A percentile compares a stretch with the other conserved stretches of the same genome.
phyloP scores from a whole-genome alignment of 257 asterid species.

The Gardenia jasminoides region DNA sequence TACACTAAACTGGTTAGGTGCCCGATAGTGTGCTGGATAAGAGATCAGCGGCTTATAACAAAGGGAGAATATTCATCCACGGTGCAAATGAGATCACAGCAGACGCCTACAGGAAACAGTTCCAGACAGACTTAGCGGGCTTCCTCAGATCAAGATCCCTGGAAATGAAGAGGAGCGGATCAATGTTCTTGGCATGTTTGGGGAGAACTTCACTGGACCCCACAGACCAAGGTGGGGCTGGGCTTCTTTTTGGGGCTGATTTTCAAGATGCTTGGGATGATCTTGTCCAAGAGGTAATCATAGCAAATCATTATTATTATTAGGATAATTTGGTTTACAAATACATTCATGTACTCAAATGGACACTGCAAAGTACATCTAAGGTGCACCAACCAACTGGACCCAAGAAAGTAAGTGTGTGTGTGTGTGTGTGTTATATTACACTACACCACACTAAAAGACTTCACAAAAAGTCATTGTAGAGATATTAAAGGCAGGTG shows the following conservation, averaged over 20 bases:
- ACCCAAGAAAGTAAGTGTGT: too few relatives aligned
- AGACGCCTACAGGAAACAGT: conserved; percentile 74
- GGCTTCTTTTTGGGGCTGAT: conserved; percentile 87
- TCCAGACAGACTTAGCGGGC: conserved; percentile 65
- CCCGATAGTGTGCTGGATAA: conserved; percentile 76
- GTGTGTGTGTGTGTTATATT: too few relatives aligned
- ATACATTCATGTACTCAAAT: too few relatives aligned
- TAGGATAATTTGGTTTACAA: not conserved
- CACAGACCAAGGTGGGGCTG: conserved; percentile 95
- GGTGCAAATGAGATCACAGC: conserved; percentile 80
- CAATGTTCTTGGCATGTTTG: conserved; percentile 88
- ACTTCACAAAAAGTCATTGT: too few relatives aligned
- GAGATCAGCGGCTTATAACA: conserved; percentile 78
- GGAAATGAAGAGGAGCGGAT: conserved; percentile 83
- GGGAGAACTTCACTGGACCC: conserved; percentile 85
- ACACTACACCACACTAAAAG: too few relatives aligned
- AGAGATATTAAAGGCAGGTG: too few relatives aligned
- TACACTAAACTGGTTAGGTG: conserved; percentile 63
- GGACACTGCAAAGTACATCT: too few relatives aligned
- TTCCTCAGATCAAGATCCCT: conserved; percentile 64
- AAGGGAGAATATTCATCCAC: conserved; percentile 76
- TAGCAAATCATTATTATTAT: not conserved
- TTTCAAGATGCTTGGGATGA: conserved; percentile 99
- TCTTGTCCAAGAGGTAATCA: conserved; percentile 85
- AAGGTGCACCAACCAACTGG: too few relatives aligned